Conservation (phyloP, 2,329 filamentous ascomycete genomes). For the Acrocalymma vagum region DNA sequence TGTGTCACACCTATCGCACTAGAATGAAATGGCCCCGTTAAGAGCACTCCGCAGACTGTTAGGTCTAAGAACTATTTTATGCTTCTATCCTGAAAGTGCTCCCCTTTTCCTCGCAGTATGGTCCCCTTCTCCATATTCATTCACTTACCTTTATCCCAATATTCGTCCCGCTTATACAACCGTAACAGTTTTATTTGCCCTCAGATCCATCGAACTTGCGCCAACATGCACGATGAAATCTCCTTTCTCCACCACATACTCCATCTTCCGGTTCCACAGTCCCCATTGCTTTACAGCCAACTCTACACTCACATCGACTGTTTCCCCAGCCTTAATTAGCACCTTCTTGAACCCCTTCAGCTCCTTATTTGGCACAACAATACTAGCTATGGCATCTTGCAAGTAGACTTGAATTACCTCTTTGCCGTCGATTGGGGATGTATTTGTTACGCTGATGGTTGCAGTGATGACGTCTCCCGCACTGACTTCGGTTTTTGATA, state of each 20-base stretch:
- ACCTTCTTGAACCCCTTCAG: constrained; percentile 76
- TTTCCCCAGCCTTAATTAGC: constrained; percentile 66
- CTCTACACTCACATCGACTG: constrained; percentile 61
- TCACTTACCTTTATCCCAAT: too few species aligned
- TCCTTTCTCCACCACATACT: constrained; percentile 78
- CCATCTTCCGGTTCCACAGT: constrained; percentile 67
- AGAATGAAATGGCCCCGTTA: too few species aligned
- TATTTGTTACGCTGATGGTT: constrained; percentile 70
- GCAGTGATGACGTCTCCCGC: constrained; percentile 65
- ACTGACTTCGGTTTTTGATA: constrained; percentile 59
- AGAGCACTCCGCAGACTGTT: too few species aligned
- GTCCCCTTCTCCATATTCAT: too few species aligned
- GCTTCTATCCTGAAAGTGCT: too few species aligned
- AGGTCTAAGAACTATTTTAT: too few species aligned
- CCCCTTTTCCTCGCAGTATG: too few species aligned
- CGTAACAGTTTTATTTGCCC: constrained; percentile 64
- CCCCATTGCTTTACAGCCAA: constrained; percentile 61
- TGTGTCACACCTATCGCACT: too few species aligned
- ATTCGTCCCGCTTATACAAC: constrained; percentile 42
- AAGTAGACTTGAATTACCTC: constrained; percentile 76
- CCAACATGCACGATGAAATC: constrained; percentile 71
- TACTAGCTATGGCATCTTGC: constrained; percentile 67
- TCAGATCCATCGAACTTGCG: constrained; percentile 64
- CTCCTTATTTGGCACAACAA: constrained; percentile 70
- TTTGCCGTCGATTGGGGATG: constrained; percentile 62